These are phyloP conservation scores for Kluyveromyces lactis DNA, from an alignment of 805 yeast species.

Conservation along the genomic window DNA sequence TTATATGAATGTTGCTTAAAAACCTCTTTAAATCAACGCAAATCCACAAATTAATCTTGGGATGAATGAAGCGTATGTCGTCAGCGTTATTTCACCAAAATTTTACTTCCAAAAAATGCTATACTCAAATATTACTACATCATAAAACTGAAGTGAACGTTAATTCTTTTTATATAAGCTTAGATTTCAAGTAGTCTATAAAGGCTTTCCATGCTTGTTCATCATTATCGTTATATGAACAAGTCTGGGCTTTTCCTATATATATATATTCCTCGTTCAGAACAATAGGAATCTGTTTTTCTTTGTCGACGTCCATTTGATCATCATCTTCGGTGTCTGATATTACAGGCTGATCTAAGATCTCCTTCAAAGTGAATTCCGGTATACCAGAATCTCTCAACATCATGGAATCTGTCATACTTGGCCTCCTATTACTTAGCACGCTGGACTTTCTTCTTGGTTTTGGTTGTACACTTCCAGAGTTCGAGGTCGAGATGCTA, in stretches of 20 bases:
- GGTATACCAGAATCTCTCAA: conserved; percentile 28
- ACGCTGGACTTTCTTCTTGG: conserved; percentile 24
- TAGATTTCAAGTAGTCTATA: conserved; percentile 10
- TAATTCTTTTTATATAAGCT: too few relatives aligned
- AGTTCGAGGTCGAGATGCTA: neutral
- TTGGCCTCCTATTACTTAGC: conserved; percentile 21
- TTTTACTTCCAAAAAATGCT: too few relatives aligned
- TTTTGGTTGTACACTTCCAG: neutral
- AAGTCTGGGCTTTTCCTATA: conserved; percentile 13
- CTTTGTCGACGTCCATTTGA: conserved; percentile 6
- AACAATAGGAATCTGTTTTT: conserved; percentile 9
- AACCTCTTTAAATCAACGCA: neutral
- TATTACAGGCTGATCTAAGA: conserved; percentile 20
- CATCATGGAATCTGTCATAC: conserved; percentile 25
- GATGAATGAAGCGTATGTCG: too few relatives aligned
- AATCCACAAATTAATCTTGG: too few relatives aligned
- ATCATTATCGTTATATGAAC: conserved; percentile 19
- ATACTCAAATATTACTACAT: too few relatives aligned
- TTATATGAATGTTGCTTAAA: too few relatives aligned
- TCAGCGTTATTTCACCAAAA: too few relatives aligned
- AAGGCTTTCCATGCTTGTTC: conserved; percentile 17
- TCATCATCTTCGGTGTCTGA: conserved; percentile 16
- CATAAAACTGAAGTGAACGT: too few relatives aligned
- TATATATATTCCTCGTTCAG: conserved; percentile 25
- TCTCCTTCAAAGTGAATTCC: conserved; percentile 27